phyloP scores from a whole-genome alignment of 148 eudicot species.

The Silene conica region DNA sequence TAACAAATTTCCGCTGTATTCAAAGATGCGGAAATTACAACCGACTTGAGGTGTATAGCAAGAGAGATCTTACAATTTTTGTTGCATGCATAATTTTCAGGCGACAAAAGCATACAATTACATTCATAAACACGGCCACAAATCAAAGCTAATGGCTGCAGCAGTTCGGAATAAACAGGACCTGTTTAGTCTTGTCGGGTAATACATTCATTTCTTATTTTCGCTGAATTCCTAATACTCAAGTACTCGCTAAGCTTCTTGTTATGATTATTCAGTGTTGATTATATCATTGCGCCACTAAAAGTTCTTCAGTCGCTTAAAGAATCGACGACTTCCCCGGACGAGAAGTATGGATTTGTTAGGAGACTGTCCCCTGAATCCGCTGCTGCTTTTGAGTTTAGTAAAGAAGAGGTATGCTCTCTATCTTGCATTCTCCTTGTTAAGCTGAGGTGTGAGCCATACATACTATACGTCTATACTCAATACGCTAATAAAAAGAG shows the following conservation, averaged over 20 bases:
- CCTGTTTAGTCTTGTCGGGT: slow-evolving; percentile 81
- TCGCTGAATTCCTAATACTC: not conserved
- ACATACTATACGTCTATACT: not conserved
- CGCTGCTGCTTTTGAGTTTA: slow-evolving; percentile 71
- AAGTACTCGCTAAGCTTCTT: not conserved
- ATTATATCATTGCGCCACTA: slow-evolving; percentile 82
- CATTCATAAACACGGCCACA: slow-evolving; percentile 83
- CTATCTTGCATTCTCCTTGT: not conserved
- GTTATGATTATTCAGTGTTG: slow-evolving; percentile 54
- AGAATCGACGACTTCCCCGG: slow-evolving; percentile 67
- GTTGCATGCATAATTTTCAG: slow-evolving; percentile 34
- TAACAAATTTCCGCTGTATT: not conserved
- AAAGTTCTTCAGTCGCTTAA: slow-evolving; percentile 88
- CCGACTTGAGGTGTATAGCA: not conserved
- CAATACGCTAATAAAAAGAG: not conserved
- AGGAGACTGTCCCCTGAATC: slow-evolving; percentile 79
- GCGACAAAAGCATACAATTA: slow-evolving; percentile 89
- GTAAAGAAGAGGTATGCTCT: slow-evolving; percentile 67
- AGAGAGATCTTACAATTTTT: not conserved
- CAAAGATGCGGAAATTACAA: not conserved
- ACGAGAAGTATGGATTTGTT: slow-evolving; percentile 72
- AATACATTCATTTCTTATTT: slow-evolving; percentile 15
- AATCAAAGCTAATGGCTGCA: slow-evolving; percentile 92
- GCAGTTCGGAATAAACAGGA: slow-evolving; percentile 97
- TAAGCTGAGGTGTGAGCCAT: not conserved